Conservation (phyloP, 108 stramenopile species). For the Nitzschia sp. region DNA sequence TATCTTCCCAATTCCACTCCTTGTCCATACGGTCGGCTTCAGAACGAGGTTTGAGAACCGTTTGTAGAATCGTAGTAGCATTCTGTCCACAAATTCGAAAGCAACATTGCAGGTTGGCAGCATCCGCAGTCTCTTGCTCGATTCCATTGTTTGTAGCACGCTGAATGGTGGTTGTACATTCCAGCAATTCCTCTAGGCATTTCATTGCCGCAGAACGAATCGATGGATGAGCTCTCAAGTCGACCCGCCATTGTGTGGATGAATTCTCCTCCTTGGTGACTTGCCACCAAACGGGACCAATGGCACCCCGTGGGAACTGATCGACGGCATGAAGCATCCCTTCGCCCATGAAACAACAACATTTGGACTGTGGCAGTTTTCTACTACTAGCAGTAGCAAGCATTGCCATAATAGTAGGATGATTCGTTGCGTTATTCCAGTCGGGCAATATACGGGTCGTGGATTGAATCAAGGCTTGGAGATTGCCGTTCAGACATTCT, state of each 20-base stretch:
- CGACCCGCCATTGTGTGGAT: background rate
- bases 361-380: background rate
- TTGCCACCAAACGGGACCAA: constrained; percentile 46
- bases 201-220: background rate
- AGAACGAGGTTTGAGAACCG: background rate
- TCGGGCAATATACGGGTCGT: constrained; percentile 11
- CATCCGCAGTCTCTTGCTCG: background rate
- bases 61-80: background rate
- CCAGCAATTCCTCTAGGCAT: background rate
- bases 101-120: background rate
- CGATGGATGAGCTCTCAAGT: constrained; percentile 30
- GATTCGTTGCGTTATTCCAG: background rate
- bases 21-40: background rate
- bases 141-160: background rate
- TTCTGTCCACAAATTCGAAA: constrained; percentile 15
- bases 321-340: constrained; percentile 37
- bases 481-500: background rate
- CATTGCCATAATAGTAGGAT: background rate
- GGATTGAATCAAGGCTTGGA: background rate
- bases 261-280: background rate
- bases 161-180: background rate
- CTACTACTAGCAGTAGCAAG: background rate
- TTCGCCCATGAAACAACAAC: constrained; percentile 4
- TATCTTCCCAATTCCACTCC: background rate
- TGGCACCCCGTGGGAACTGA: constrained; percentile 38